Percentiles rank a stretch among this genome's conserved stretches.
Conservation (phyloP, 2,329 filamentous ascomycete genomes). For the Trichoderma koningiopsis region DNA sequence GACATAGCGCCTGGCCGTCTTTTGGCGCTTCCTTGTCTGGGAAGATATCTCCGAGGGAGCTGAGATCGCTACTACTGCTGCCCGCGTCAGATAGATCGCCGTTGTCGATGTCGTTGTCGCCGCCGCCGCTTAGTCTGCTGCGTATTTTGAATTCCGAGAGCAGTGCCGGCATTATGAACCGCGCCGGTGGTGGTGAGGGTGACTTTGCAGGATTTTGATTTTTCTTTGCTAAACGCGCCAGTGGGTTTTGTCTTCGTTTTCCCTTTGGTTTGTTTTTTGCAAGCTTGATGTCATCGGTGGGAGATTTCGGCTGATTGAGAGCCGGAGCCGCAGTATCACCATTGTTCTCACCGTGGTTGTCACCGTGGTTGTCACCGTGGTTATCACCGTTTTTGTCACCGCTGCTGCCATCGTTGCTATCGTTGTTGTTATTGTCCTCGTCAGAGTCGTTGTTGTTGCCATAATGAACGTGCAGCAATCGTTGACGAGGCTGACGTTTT, state of each 20-base stretch:
- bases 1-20: constrained; percentile 56
- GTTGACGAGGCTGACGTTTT: neutral
- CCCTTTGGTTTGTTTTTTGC: neutral
- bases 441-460: neutral
- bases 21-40: neutral
- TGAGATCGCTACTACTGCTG: neutral
- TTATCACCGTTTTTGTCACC: neutral
- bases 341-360: neutral
- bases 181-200: constrained; percentile 28
- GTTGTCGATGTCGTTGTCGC: neutral
- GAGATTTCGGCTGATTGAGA: neutral
- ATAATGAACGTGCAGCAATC: neutral
- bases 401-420: too few species aligned
- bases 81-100: neutral
- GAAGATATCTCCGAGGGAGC: constrained; percentile 3
- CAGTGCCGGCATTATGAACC: constrained; percentile 31
- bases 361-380: neutral
- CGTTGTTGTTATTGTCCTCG: constrained; percentile 2
- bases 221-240: neutral
- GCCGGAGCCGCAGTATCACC: neutral
- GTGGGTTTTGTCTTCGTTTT: neutral
- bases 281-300: neutral
- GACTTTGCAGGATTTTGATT: neutral
- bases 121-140: neutral
- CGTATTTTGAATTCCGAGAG: constrained; percentile 25